Evolutionary conservation across 192 early-diverging fungal genomes (phyloP), one percentile per base, ranked within the genome.

Genomic region (Umbelopsis ramanniana): DNA sequence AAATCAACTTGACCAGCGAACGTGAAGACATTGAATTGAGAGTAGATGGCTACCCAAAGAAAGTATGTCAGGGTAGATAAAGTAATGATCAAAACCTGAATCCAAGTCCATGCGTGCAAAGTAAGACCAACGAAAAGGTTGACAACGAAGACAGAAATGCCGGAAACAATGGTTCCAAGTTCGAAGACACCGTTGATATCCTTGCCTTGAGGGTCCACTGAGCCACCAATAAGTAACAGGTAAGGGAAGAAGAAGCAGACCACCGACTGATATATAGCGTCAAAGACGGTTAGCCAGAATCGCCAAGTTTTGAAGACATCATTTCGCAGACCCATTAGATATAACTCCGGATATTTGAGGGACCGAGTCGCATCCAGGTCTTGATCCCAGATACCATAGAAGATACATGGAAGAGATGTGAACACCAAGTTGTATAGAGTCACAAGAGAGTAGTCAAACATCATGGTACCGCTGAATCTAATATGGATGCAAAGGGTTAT

Each of bases 401-500:
- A 86, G 71, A 90, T 87, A 26, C 94, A 87, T 0, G 96, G 95
- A 48, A 95, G 77, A n/a, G 90, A 88, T 19, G 96, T 95, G 72
- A 97, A 94, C 0, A 92, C 68, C 74, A 94, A 78, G 75, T 98
- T 96, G 84, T 93, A 96, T 67, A 96, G 84, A n/a, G 91, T 85
- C 55, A 96, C 89, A 54, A 91, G 91, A n/a, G 94, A 88, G 78
- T 94, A 91, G 76, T 98, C 97, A 73, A 93, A 95, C 19, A 93
- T 71, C 76, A 91, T 88, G 47, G 89, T 72, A 12, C 90, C 90
- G 0, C 93, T 94, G 76, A 92, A 97, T 55, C 86, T 88, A 71
- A 15, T 12, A n/a, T 14, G 19, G 24, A 55, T 46, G 29, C 55
- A 71, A 52, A 71, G 60, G 40, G 40, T 43, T 43, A 43, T 43